Evolutionary conservation across 208 protist species (phyloP).

Genomic region (Leptomonas pyrrhocoris): DNA sequence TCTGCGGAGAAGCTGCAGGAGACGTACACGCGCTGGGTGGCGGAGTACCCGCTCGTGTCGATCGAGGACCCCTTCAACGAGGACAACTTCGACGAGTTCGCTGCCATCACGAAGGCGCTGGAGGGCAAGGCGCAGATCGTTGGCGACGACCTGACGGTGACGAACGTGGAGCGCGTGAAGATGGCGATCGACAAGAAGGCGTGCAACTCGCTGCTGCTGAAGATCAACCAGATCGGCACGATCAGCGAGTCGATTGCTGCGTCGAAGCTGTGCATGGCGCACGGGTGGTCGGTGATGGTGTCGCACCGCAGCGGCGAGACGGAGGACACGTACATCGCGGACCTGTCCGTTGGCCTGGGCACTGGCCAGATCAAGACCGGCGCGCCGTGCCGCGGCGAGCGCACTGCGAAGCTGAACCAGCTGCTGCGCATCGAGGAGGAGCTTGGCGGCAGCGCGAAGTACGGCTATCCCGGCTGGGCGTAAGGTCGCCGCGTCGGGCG

Average conservation of each 20-base stretch:
- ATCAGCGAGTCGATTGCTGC: slow-evolving; percentile 98
- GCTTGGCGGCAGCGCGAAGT: slow-evolving; percentile 73
- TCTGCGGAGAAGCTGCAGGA: slow-evolving; percentile 82
- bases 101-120: slow-evolving; percentile 74
- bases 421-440: slow-evolving; percentile 99
- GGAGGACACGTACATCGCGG: slow-evolving; percentile 99
- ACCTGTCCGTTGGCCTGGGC: slow-evolving; percentile 97
- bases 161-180: slow-evolving; percentile 96
- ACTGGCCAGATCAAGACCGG: slow-evolving; percentile 99
- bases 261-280: slow-evolving; percentile 80
- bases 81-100: slow-evolving; percentile 96
- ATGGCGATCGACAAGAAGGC: slow-evolving; percentile 91
- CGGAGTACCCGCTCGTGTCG: slow-evolving; percentile 96
- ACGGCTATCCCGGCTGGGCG: slow-evolving; percentile 74
- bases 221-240: slow-evolving; percentile 99
- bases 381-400: slow-evolving; percentile 97
- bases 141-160: slow-evolving; percentile 98
- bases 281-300: slow-evolving; percentile 87
- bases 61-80: slow-evolving; percentile 99
- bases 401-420: slow-evolving; percentile 99
- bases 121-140: slow-evolving; percentile 94
- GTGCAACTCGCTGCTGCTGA: slow-evolving; percentile 98
- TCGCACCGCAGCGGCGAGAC: slow-evolving; percentile 99
- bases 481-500: slow-evolving; percentile 11
- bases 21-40: slow-evolving; percentile 90